phyloP scores from a whole-genome alignment of 2,329 filamentous ascomycete species.

The Ceratocystis cacaofunesta region DNA sequence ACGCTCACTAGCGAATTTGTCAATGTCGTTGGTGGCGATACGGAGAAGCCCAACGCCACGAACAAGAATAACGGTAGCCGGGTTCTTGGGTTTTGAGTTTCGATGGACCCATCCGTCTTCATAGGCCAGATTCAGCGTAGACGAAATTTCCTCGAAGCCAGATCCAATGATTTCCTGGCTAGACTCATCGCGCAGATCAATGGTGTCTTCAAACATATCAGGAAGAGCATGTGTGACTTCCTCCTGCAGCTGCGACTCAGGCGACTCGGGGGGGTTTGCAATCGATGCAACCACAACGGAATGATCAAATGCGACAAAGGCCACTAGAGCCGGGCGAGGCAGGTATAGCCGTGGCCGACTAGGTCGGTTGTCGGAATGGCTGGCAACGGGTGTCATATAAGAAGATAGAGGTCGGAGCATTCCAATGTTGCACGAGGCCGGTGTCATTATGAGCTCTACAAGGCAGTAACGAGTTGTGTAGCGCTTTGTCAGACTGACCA shows the following conservation, averaged over 20 bases:
- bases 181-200: conserved; percentile 58
- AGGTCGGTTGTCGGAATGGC: conserved; percentile 26
- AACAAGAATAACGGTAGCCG: conserved; percentile 45
- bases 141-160: conserved; percentile 40
- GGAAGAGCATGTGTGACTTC: conserved; percentile 45
- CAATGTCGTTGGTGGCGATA: conserved; percentile 42
- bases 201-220: conserved; percentile 66
- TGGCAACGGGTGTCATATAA: conserved; percentile 40
- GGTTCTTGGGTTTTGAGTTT: conserved; percentile 43
- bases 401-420: conserved; percentile 54
- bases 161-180: conserved; percentile 49
- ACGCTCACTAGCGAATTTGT: conserved; percentile 42
- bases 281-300: conserved; percentile 68
- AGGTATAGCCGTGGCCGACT: conserved; percentile 54
- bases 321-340: conserved; percentile 63
- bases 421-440: conserved; percentile 39
- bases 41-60: conserved; percentile 48
- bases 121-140: conserved; percentile 21
- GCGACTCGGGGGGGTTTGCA: conserved; percentile 49
- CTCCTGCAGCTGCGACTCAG: conserved; percentile 59
- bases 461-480: conserved; percentile 52
- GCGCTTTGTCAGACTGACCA: conserved; percentile 42
- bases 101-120: conserved; percentile 38
- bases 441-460: conserved; percentile 52
- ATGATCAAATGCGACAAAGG: conserved; percentile 66